Base-by-base conservation (phyloP, 2,329 filamentous ascomycete genomes). In the Fusarium nematophilum region DNA sequence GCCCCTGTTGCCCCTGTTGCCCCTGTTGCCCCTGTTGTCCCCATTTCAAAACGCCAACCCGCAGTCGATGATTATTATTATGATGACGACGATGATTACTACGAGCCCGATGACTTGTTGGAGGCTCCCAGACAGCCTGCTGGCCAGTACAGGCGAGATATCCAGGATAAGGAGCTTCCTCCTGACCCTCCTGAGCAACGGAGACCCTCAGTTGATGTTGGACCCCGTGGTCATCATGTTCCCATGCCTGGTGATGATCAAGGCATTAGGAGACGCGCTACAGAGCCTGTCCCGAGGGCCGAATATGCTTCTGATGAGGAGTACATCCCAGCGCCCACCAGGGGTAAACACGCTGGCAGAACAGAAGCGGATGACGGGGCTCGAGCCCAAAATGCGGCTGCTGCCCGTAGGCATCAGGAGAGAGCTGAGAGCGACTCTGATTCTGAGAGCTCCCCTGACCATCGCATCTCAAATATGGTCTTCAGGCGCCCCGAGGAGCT, bases 401-500 rank as follows among this genome's bases (percentile, higher is more conserved):
- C 58, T 38, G 49, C 52, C 6, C 54, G 47, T 45, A 63, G 65
- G 55, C 62, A 60, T 6, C 62, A 62, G 6, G 69, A 75, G 26
- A 66, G 69, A 27, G 71, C 73, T 6, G 68, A 72, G 14, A 74
- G 70, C 40, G 66, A 72, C 36, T 66, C 69, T 18, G 69, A 67
- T 11, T 68, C 69, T 10, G 68, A 72, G 4, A 60, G 55, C 38
- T 71, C 68, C n/a, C 72, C 76, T 53, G 64, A 70, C 59, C 70
- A 79, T 68, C 75, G 71, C 57, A 71, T 77, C 50, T 78, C 72
- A 31, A 81, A 74, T 59, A 76, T 73, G 72, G 72, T 73, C 43
- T 82, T 72, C 72, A 81, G 70, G 63, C 77, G 71, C 33, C 74
- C 73, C 10, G 75, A 78, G 37, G 73, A 77, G 17, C 70, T 81